Base-by-base conservation (phyloP, 106 monocot genomes). In the Posidonia australis region DNA sequence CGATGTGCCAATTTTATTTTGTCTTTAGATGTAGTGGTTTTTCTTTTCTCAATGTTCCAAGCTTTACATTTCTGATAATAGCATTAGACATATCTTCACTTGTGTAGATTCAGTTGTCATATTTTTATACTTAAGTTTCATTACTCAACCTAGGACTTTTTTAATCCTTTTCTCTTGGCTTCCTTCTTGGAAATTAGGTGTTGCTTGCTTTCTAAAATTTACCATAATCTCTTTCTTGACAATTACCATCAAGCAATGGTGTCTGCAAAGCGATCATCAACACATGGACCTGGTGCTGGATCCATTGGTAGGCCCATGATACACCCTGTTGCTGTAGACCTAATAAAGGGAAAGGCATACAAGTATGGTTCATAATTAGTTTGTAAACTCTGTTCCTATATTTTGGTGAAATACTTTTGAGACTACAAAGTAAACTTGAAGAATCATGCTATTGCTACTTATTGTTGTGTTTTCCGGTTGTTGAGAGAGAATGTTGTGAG, bases 311-410 rank as follows among this genome's bases (percentile, higher is more conserved):
- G 84, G 55, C 88, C 88, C 43, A 76, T 81, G 25, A 67, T 88
- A 10, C 88, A 84, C 73, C 78, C 76, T 64, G 79, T 78, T 28
- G 72, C 71, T 23, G 55, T 88, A 24, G 81, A 84, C 46, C 53
- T 88, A 54, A n/a, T n/a, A n/a, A 88, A 79, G 79, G 88, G 88
- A 46, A 81, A 78, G 81, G 73, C 88, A 79, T 88, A 79, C 27
- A 76, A 88, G 88, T 88, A 79, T 62, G 78, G 77, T 54, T 16
- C 22, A 5, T 23, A 21, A 24, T 5, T 9, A 11, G 10, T 55
- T 25, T 55, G 9, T 25, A 23, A 7, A n/a, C n/a, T n/a, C 5
- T 55, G 5, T 62, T 19, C 31, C 36, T 62, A 20, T 3, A 13
- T 62, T 23, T 62, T 23, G 20, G 36, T 58, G 13, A 29, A 58